Conservation (phyloP, 2,329 filamentous ascomycete genomes). For the Aspergillus sp. region DNA sequence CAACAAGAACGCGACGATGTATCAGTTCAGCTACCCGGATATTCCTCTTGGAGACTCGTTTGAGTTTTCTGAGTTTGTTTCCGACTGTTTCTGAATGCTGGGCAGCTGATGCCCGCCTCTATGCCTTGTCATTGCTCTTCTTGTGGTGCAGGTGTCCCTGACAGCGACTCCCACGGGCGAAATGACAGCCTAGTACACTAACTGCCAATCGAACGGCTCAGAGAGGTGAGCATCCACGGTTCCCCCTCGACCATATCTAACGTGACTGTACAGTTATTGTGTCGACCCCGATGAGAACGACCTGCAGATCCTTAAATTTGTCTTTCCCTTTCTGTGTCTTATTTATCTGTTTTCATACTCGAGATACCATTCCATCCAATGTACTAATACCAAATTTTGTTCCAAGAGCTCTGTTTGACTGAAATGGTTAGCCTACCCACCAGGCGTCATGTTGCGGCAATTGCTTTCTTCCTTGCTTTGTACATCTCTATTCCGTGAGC, state of each 20-base stretch:
- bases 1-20: not conserved
- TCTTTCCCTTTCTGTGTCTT: not conserved
- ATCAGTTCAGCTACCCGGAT: constrained; percentile 7
- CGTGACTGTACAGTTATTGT: too few species aligned
- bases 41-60: constrained; percentile 13
- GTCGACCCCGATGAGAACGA: too few species aligned
- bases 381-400: not conserved
- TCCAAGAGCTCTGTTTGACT: not conserved
- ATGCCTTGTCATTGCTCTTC: constrained; percentile 1
- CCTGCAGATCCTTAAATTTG: too few species aligned
- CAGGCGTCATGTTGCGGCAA: too few species aligned
- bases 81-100: constrained; percentile 13
- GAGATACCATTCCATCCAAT: not conserved
- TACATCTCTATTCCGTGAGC: too few species aligned
- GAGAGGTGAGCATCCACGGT: too few species aligned
- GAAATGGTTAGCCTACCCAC: too few species aligned
- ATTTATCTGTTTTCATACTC: not conserved
- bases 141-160: not conserved
- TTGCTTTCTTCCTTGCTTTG: too few species aligned
- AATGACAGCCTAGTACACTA: too few species aligned
- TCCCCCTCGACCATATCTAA: too few species aligned
- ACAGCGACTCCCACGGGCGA: too few species aligned
- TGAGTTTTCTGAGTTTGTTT: constrained; percentile 19
- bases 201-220: too few species aligned
- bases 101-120: not conserved